Conservation (phyloP, 192 early-diverging fungal genomes). For the Borealophlyctis nickersoniae region DNA sequence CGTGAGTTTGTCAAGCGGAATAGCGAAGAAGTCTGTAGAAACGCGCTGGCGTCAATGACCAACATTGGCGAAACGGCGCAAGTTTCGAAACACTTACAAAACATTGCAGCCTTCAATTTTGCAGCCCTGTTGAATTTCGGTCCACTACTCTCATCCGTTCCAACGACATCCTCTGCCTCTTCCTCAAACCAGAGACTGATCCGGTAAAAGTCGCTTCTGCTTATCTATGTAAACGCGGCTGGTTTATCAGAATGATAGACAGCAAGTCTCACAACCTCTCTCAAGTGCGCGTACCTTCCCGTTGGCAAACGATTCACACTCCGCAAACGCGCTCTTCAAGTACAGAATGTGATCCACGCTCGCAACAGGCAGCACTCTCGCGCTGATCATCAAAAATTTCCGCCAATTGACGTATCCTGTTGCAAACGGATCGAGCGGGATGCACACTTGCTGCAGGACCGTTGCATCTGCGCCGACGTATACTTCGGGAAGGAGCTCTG, state of each 20-base stretch:
- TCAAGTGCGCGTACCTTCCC: not conserved
- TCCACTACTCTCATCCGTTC: conserved; percentile 7
- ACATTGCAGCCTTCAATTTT: conserved; percentile 49
- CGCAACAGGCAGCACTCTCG: conserved; percentile 44
- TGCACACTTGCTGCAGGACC: conserved; percentile 48
- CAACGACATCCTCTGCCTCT: conserved; percentile 24
- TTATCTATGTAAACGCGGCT: conserved; percentile 18
- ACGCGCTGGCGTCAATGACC: not conserved
- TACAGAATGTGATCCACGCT: conserved; percentile 10
- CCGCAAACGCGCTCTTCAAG: not conserved
- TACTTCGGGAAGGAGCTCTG: conserved; percentile 45
- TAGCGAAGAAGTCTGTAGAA: not conserved
- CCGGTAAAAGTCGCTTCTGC: conserved; percentile 34
- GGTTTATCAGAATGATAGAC: not conserved
- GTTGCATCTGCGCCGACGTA: conserved; percentile 36
- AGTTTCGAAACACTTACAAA: conserved; percentile 26
- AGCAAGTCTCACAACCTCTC: not conserved
- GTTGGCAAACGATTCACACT: not conserved
- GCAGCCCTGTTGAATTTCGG: conserved; percentile 43
- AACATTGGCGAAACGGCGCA: not conserved
- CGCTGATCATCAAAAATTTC: conserved; percentile 37
- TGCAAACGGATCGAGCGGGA: conserved; percentile 47
- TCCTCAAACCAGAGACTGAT: conserved; percentile 54
- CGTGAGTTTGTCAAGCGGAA: too few relatives aligned
- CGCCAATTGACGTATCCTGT: conserved; percentile 55